Percentiles rank a stretch among this genome's conserved stretches.
Conservation (phyloP, 164 flowering plant genomes). For the Brasenia schreberi region DNA sequence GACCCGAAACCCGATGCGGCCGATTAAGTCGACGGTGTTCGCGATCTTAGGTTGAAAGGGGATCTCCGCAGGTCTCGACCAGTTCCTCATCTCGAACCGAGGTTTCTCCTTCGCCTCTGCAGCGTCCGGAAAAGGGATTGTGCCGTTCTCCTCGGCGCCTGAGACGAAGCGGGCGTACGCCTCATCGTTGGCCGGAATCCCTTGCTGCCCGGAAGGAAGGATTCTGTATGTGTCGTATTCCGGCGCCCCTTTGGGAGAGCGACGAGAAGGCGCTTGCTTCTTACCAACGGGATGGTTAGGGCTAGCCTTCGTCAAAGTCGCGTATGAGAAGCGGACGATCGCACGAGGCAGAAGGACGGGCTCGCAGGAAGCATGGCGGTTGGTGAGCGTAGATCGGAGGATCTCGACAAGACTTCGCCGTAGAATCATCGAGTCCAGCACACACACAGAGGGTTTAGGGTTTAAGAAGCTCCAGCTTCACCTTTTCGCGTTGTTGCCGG, state of each 20-base stretch:
- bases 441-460: no score
- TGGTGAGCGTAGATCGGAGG: no score
- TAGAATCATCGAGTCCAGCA: no score
- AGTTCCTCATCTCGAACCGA: conserved; percentile 1
- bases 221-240: no score
- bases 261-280: background rate
- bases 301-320: background rate
- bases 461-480: no score
- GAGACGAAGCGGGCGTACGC: no score
- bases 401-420: no score
- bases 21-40: conserved; percentile 46
- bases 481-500: no score
- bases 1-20: conserved; percentile 29
- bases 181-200: no score
- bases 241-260: background rate
- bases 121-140: background rate
- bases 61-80: conserved; percentile 49
- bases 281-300: background rate
- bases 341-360: background rate
- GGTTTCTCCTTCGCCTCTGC: background rate
- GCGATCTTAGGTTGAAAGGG: conserved; percentile 48
- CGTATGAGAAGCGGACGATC: background rate
- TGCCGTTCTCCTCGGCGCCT: no score
- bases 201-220: no score
- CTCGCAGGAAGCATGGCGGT: no score